Conservation (phyloP, 768 basidiomycete genomes). For the Galerina marginata region DNA sequence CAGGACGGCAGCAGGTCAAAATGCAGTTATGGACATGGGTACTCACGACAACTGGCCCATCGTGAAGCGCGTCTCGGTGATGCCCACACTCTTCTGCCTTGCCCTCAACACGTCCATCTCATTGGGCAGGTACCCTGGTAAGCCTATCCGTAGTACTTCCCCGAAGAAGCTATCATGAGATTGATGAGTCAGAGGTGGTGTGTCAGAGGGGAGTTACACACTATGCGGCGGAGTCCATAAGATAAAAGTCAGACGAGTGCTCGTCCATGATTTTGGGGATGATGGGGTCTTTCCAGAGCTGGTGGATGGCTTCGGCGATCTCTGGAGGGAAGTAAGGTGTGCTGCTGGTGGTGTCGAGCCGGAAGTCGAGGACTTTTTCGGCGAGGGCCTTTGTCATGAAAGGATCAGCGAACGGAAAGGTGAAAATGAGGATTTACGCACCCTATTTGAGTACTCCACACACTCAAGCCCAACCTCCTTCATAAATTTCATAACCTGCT, state of each 20-base stretch:
- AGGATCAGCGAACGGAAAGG: slow-evolving; percentile 3
- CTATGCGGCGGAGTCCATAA: slow-evolving; percentile 96
- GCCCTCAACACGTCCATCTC: slow-evolving; percentile 88
- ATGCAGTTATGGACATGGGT: not conserved
- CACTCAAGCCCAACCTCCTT: slow-evolving; percentile 86
- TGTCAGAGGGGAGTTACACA: slow-evolving; percentile 41
- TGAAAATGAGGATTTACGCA: slow-evolving; percentile 29
- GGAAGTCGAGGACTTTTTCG: slow-evolving; percentile 68
- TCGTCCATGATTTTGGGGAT: slow-evolving; percentile 59
- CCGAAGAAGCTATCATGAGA: slow-evolving; percentile 74
- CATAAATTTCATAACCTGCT: slow-evolving; percentile 85
- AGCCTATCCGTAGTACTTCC: slow-evolving; percentile 83
- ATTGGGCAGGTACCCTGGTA: slow-evolving; percentile 83
- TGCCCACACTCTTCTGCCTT: slow-evolving; percentile 89
- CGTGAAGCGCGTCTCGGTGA: slow-evolving; percentile 84
- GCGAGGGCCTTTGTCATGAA: slow-evolving; percentile 39
- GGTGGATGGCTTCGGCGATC: slow-evolving; percentile 69
- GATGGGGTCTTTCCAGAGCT: slow-evolving; percentile 75
- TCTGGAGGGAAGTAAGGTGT: slow-evolving; percentile 54
- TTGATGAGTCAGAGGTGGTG: not conserved
- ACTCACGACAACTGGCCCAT: slow-evolving; percentile 70
- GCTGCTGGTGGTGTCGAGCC: slow-evolving; percentile 44
- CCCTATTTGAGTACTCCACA: slow-evolving; percentile 66
- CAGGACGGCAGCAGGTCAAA: not conserved
- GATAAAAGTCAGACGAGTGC: slow-evolving; percentile 79